These are phyloP conservation scores for Colletotrichum cuscutae DNA, from an alignment of 2,329 filamentous ascomycete genomes.

Conservation along the genomic window DNA sequence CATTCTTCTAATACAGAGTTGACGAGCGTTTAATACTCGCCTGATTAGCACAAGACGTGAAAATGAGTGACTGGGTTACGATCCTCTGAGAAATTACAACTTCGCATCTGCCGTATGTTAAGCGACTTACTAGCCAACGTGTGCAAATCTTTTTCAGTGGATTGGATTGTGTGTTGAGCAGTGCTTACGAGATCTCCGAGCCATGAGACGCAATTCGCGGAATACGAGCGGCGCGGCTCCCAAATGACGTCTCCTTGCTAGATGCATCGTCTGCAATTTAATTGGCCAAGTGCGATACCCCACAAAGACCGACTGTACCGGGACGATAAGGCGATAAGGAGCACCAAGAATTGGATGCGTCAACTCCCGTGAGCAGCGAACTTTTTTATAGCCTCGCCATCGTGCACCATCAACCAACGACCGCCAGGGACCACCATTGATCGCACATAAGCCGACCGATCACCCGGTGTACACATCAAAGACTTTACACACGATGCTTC, in stretches of 20 bases:
- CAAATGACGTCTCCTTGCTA: conserved; percentile 26
- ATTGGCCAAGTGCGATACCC: conserved; percentile 13
- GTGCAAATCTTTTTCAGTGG: neutral
- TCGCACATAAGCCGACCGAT: neutral
- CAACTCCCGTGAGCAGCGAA: conserved; percentile 18
- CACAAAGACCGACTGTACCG: neutral
- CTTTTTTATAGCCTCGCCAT: conserved; percentile 24
- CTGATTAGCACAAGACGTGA: neutral
- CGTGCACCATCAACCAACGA: conserved; percentile 2
- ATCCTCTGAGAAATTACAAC: too few relatives aligned
- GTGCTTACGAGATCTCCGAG: neutral
- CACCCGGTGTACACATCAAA: neutral
- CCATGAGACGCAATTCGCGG: neutral
- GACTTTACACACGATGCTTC: conserved; percentile 23
- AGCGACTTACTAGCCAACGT: neutral
- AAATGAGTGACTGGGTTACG: too few relatives aligned
- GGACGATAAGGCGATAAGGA: conserved; percentile 31
- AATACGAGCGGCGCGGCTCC: neutral
- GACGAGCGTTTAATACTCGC: neutral
- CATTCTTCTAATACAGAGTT: conserved; percentile 22
- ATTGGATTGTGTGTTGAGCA: neutral
- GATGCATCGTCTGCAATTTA: conserved; percentile 1
- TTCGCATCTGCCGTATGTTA: too few relatives aligned
- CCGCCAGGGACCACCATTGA: conserved; percentile 12
- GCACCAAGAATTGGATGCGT: conserved; percentile 4